A percentile compares a stretch with the other conserved stretches of the same genome.
These are phyloP conservation scores for Priceomyces castillae DNA, from an alignment of 805 yeast genomes.

Conservation along the genomic window DNA sequence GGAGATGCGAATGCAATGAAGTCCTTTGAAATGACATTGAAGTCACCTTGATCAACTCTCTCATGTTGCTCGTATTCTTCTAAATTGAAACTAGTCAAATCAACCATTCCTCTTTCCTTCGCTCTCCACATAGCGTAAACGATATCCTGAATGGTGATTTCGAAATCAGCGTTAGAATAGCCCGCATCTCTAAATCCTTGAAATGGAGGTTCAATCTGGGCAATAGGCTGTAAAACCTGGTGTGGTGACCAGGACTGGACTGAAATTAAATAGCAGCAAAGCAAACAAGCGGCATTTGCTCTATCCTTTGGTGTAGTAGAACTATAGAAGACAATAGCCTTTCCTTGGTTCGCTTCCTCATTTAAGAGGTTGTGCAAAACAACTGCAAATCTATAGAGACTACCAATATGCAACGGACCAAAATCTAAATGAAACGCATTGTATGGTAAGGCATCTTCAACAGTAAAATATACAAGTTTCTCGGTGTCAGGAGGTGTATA, in stretches of 20 bases:
- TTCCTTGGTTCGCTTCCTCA: conserved; percentile 77
- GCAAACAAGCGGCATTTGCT: conserved; percentile 90
- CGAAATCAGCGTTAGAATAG: conserved; percentile 92
- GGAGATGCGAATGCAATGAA: conserved; percentile 98
- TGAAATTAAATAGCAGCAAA: conserved; percentile 91
- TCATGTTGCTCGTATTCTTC: conserved; percentile 95
- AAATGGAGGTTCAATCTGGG: conserved; percentile 89
- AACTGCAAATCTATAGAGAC: conserved; percentile 91
- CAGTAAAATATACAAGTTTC: conserved; percentile 79
- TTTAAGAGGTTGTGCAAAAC: conserved; percentile 87
- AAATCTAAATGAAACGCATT: conserved; percentile 95
- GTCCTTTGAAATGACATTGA: conserved; percentile 86
- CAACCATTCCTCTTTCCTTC: conserved; percentile 85
- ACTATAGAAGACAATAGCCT: conserved; percentile 89
- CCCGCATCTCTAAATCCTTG: conserved; percentile 98
- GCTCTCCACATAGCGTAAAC: conserved; percentile 98
- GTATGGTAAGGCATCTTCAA: conserved; percentile 88
- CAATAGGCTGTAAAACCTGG: conserved; percentile 90
- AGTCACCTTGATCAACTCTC: conserved; percentile 95
- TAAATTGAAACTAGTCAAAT: conserved; percentile 78
- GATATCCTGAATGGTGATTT: conserved; percentile 88
- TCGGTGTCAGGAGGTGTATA: conserved; percentile 72
- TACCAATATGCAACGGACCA: conserved; percentile 94
- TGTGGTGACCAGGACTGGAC: conserved; percentile 99
- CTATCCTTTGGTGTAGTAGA: conserved; percentile 76